Base-by-base conservation (phyloP, 345 rosid genomes). In the Brassica juncea region DNA sequence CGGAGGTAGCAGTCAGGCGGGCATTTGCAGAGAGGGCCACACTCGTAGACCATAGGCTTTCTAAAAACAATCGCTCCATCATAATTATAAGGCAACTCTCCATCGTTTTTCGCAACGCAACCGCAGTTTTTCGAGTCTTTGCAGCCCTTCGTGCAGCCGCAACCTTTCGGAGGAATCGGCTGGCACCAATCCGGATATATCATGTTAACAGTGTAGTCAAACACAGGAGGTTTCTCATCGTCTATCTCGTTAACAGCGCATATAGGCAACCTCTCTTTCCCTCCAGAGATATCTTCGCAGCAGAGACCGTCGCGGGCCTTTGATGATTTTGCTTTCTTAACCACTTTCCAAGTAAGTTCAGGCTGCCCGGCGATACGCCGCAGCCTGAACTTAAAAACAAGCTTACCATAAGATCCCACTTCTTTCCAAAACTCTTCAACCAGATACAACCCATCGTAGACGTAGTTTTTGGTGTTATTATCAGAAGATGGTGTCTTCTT, bases 1-100 rank as follows among this genome's bases (percentile, higher is more conserved):
- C 92, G 86, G 71, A 91, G 90, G 79, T 86, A 76, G 80, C 97
- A 95, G 31, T 87, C 77, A 74, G 91, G 69, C 75, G 94, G 88
- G 79, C 98, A 93, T 80, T 83, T 85, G 85, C 98, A 95, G 71
- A 52, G 64, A 60, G 92, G 93, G 32, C 98, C 96, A 78, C 97
- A 95, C 82, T 95, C 97, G 21, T 88, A 91, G 52, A 95, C 92
- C 57, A 90, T 68, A 72, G 82, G 37, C 82, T 88, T 91, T 49
- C 77, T 86, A 58, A 85, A 86, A 44, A 91, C 96, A 57, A 95
- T 82, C 35, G 93, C 90, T 54, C 97, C 97, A 31, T 89, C 85
- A 71, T 84, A 63, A 79, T 90, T 93, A 82, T 87, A 95, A 0
- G 96, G 98, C 34, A 93, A 86, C 84, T 85, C 90, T 49, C 96